Conservation (phyloP, 164 flowering plant species). For the Warburgia ugandensis region DNA sequence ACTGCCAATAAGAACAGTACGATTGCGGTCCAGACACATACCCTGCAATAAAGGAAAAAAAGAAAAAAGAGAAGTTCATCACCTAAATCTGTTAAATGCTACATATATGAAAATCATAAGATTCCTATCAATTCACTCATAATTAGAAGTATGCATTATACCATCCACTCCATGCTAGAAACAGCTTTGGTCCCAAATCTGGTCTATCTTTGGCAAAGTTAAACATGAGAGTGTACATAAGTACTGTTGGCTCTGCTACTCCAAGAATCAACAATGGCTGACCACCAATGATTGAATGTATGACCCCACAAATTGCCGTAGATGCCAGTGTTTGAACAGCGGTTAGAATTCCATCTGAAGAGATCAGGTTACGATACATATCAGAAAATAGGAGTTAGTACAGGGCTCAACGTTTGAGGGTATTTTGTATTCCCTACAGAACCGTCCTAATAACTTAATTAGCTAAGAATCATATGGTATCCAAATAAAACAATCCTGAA, state of each 20-base stretch:
- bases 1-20: slow-evolving; percentile 64
- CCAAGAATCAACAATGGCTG: slow-evolving; percentile 94
- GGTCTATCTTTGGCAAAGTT: slow-evolving; percentile 76
- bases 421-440: no score
- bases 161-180: slow-evolving; percentile 97
- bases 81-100: no score
- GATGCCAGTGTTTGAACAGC: slow-evolving; percentile 97
- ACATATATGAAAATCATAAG: not conserved
- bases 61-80: no score
- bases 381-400: no score
- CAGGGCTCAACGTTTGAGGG: no score
- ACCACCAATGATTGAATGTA: slow-evolving; percentile 92
- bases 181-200: slow-evolving; percentile 74
- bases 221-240: slow-evolving; percentile 98
- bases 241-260: slow-evolving; percentile 98
- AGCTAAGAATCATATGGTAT: no score
- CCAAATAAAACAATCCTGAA: no score
- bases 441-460: no score
- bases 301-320: slow-evolving; percentile 86
- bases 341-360: slow-evolving; percentile 80
- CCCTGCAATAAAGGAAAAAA: no score
- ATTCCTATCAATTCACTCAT: no score
- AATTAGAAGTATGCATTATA: slow-evolving; percentile 37
- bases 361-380: not conserved
- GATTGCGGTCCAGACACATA: slow-evolving; percentile 82